Conservation (phyloP, 345 rosid species). For the Murraya paniculata region DNA sequence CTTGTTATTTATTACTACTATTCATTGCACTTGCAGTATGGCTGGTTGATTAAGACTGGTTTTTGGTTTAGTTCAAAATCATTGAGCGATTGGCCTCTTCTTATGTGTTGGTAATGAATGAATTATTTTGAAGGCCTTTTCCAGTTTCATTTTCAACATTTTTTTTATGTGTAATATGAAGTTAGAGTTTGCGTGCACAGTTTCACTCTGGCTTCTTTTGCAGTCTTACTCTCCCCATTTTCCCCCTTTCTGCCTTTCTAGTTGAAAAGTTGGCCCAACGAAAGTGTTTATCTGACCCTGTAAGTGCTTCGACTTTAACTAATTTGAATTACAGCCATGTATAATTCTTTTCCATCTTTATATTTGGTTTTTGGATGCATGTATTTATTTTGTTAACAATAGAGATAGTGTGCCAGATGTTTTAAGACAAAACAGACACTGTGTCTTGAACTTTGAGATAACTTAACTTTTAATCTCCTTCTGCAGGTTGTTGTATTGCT, state of each 20-base stretch:
- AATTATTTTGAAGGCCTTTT: not conserved
- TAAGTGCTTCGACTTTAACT: conserved; percentile 36
- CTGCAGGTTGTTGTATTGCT: conserved; percentile 60
- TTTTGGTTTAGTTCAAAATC: conserved; percentile 95
- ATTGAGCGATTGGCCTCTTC: conserved; percentile 93
- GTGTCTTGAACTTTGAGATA: not conserved
- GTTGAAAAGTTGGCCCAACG: conserved; percentile 71
- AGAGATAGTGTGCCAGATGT: not conserved
- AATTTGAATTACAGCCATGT: not conserved
- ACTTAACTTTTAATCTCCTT: conserved; percentile 16
- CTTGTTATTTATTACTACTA: not conserved
- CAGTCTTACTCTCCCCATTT: conserved; percentile 85
- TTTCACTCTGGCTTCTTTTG: conserved; percentile 23
- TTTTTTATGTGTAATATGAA: not conserved
- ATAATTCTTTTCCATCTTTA: not conserved
- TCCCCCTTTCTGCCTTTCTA: conserved; percentile 71
- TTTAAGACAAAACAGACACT: not conserved
- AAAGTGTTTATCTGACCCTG: conserved; percentile 57
- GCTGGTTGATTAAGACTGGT: conserved; percentile 84
- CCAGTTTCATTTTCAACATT: not conserved
- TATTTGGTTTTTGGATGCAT: not conserved
- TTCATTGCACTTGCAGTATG: conserved; percentile 59
- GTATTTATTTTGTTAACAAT: not conserved
- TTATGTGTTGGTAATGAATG: conserved; percentile 86
- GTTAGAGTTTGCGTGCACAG: not conserved